Conservation (phyloP, 78 protist genomes). For the Emiliania huxleyi region DNA sequence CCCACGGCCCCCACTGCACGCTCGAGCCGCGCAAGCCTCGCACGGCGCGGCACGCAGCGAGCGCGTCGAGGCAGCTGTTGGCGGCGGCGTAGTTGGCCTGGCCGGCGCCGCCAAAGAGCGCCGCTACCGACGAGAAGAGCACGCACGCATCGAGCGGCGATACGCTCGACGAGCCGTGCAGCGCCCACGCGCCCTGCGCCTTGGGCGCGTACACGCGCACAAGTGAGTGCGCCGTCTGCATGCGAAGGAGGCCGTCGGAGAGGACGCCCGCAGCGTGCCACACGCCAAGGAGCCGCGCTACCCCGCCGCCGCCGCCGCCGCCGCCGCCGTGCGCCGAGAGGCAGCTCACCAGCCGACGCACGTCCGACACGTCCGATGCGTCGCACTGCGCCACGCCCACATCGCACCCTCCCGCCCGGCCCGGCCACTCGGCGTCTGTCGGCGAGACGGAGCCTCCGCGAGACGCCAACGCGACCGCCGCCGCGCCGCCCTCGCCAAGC, state of each 20-base stretch:
- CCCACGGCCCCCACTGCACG: conserved; percentile 5
- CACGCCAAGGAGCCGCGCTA: background rate
- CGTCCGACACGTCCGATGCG: background rate
- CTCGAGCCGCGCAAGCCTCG: background rate
- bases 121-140: background rate
- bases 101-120: background rate
- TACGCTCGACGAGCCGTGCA: background rate
- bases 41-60: background rate
- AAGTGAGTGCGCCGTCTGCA: background rate
- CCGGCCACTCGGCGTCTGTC: background rate
- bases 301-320: too few relatives aligned
- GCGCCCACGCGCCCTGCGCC: background rate
- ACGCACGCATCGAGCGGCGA: background rate
- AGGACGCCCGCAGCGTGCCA: conserved; percentile 37
- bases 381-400: background rate
- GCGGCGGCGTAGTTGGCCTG: conserved; percentile 11
- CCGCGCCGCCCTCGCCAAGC: conserved; percentile 4
- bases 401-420: background rate
- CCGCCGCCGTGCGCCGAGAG: background rate
- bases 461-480: background rate
- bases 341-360: background rate
- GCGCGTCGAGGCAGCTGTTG: background rate
- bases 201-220: background rate
- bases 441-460: background rate
- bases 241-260: background rate